Evolutionary conservation across 257 asterid genomes (phyloP).

Genomic region (Orobanche coerulescens): DNA sequence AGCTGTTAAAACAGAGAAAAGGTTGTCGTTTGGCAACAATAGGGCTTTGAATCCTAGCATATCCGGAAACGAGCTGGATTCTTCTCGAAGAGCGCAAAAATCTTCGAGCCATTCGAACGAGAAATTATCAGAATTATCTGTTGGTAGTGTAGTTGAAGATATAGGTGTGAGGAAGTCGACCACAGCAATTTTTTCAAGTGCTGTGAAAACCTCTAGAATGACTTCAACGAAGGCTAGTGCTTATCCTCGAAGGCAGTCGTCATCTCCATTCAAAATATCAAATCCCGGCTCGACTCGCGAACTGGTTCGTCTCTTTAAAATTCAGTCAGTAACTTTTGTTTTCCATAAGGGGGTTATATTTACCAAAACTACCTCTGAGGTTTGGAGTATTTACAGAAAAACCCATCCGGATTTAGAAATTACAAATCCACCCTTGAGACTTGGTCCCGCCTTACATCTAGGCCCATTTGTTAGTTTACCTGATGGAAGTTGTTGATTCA

Average conservation of each 20-base stretch:
- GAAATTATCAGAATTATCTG: conserved; percentile 37
- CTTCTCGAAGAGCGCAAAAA: conserved; percentile 42
- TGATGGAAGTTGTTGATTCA: no score
- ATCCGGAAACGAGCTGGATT: conserved; percentile 62
- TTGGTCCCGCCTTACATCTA: no score
- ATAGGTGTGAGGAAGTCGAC: conserved; percentile 29
- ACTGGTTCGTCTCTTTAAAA: conserved; percentile 44
- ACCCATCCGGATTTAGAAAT: background rate
- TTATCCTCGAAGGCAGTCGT: conserved; percentile 46
- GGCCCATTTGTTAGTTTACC: no score
- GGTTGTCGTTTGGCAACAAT: conserved; percentile 65
- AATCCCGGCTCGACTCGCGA: conserved; percentile 92
- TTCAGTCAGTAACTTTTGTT: background rate
- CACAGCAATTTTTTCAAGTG: conserved; percentile 32
- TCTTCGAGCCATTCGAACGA: conserved; percentile 37
- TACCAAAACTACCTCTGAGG: background rate
- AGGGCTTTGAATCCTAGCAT: conserved; percentile 94
- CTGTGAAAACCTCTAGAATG: conserved; percentile 36
- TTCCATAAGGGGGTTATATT: background rate
- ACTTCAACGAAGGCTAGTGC: conserved; percentile 34
- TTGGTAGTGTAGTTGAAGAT: conserved; percentile 40
- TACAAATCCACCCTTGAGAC: background rate
- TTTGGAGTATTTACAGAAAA: background rate
- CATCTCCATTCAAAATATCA: conserved; percentile 52
- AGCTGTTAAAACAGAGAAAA: conserved; percentile 44